A percentile compares a stretch with the other conserved stretches of the same genome.
These are phyloP conservation scores for Solanum tacnaense DNA, from an alignment of 257 asterid genomes.

Conservation along the genomic window DNA sequence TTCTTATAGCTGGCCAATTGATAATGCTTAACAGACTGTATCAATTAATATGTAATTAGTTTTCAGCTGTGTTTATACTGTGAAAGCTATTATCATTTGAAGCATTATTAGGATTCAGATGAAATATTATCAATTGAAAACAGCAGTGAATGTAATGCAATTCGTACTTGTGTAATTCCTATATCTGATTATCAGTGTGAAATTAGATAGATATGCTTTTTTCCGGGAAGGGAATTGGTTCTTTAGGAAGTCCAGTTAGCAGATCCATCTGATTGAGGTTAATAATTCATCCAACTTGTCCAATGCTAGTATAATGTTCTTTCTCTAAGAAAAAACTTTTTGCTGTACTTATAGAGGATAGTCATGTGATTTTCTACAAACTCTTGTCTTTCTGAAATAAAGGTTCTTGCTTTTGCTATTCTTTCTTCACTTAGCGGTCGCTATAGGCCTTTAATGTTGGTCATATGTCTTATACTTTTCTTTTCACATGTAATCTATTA, in stretches of 20 bases:
- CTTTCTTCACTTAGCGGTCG: background rate
- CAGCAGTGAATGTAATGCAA: background rate
- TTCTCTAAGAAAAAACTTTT: background rate
- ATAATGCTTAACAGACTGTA: background rate
- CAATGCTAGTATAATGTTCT: background rate
- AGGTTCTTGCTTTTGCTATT: background rate
- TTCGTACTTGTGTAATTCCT: background rate
- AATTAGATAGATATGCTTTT: background rate
- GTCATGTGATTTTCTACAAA: background rate
- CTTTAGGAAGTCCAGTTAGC: background rate
- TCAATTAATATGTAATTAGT: background rate
- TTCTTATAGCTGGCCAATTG: background rate
- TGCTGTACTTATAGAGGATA: background rate
- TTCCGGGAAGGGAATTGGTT: background rate
- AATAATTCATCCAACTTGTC: background rate
- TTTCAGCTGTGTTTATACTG: background rate
- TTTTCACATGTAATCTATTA: background rate
- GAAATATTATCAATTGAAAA: background rate
- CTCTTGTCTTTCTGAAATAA: background rate
- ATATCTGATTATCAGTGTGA: background rate
- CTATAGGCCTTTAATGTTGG: background rate
- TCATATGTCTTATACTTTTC: background rate
- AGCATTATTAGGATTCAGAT: background rate
- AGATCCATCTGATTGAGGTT: background rate
- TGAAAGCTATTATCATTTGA: background rate